Evolutionary conservation across 768 basidiomycete species (phyloP).

Genomic region (Psilocybe tampanensis): DNA sequence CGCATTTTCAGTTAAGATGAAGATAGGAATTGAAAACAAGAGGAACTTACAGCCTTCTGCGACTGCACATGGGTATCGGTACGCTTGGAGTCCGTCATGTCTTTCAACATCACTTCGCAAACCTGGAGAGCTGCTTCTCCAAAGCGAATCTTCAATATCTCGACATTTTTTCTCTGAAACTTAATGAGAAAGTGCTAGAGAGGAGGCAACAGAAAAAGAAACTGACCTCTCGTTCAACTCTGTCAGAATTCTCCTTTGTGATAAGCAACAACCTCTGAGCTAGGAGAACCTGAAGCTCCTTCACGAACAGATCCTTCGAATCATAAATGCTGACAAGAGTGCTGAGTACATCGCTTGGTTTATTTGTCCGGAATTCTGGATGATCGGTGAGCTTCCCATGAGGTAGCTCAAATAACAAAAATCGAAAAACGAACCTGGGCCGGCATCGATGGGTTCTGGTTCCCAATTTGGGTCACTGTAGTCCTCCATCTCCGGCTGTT

Average conservation of each 20-base stretch:
- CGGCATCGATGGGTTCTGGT: conserved; percentile 96
- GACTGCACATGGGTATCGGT: conserved; percentile 88
- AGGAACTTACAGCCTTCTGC: conserved; percentile 56
- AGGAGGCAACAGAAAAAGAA: neutral
- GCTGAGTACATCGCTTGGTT: conserved; percentile 91
- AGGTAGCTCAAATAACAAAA: neutral
- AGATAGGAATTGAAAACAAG: neutral
- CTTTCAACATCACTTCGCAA: conserved; percentile 97
- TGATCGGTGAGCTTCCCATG: neutral
- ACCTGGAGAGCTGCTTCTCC: conserved; percentile 92
- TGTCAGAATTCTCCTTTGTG: conserved; percentile 77
- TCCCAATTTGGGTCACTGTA: conserved; percentile 93
- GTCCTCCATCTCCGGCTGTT: conserved; percentile 79
- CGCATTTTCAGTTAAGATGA: neutral
- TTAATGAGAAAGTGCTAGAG: neutral
- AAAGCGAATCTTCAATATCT: conserved; percentile 94
- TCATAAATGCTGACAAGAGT: conserved; percentile 98
- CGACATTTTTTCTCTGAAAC: conserved; percentile 82
- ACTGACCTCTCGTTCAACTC: conserved; percentile 69
- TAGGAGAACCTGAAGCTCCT: conserved; percentile 90
- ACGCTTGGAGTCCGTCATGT: conserved; percentile 93
- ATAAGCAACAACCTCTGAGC: conserved; percentile 85
- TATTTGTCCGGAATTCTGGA: conserved; percentile 88
- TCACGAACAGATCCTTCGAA: conserved; percentile 94
- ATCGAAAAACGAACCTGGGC: conserved; percentile 64